Percentiles rank a stretch among this genome's conserved stretches.
Conservation (phyloP, 2,329 filamentous ascomycete species). For the Aspergillus sp. region DNA sequence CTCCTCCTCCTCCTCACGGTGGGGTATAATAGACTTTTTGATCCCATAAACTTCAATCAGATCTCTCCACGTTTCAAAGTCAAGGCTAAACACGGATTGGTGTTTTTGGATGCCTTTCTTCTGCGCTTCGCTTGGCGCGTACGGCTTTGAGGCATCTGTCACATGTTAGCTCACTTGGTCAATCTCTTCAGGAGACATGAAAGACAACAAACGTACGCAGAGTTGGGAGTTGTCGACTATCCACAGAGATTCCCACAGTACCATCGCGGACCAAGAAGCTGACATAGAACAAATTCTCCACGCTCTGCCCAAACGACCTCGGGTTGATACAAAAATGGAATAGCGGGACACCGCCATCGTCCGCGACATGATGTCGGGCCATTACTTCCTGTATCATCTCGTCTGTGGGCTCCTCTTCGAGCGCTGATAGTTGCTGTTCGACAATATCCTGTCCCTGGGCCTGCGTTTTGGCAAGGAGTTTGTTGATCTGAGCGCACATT, state of each 20-base stretch:
- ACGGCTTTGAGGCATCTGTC: slow-evolving; percentile 46
- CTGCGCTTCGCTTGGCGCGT: slow-evolving; percentile 46
- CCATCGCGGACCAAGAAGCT: slow-evolving; percentile 92
- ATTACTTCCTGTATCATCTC: slow-evolving; percentile 53
- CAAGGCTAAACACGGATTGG: slow-evolving; percentile 84
- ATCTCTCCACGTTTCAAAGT: slow-evolving; percentile 78
- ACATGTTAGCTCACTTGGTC: slow-evolving; percentile 8
- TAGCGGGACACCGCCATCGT: slow-evolving; percentile 69
- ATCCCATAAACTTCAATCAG: slow-evolving; percentile 76
- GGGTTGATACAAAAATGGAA: slow-evolving; percentile 91
- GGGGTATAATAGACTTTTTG: slow-evolving; percentile 76
- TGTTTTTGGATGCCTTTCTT: slow-evolving; percentile 63
- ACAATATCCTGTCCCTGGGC: slow-evolving; percentile 47
- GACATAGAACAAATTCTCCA: slow-evolving; percentile 96
- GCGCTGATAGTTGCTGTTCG: slow-evolving; percentile 40
- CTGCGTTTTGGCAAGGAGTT: slow-evolving; percentile 52
- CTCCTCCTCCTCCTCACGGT: slow-evolving; percentile 62
- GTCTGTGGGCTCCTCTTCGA: slow-evolving; percentile 30
- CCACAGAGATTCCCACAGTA: slow-evolving; percentile 68
- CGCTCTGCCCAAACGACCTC: slow-evolving; percentile 83
- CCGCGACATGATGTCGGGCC: slow-evolving; percentile 62
- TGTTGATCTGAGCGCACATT: slow-evolving; percentile 72
- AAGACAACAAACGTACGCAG: slow-evolving; percentile 60
- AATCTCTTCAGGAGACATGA: not conserved
- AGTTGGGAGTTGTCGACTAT: slow-evolving; percentile 72